These are phyloP conservation scores for Pelargonium cotyledonis DNA, from an alignment of 441 rosid genomes.

Conservation along the genomic window DNA sequence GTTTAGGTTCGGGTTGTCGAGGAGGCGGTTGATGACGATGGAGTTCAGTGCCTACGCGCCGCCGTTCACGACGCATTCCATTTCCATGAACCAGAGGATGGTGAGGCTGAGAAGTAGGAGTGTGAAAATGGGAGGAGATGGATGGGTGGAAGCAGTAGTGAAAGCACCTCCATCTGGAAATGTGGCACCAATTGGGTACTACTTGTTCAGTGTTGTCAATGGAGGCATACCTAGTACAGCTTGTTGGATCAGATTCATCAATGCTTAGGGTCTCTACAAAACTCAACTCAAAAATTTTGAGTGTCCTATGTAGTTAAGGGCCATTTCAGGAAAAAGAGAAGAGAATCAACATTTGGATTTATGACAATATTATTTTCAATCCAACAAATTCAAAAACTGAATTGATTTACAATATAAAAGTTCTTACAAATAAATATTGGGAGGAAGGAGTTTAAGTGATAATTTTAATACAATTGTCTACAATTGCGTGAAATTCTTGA, in stretches of 20 bases:
- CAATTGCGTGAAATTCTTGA: too few relatives aligned
- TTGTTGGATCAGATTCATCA: constrained; percentile 26
- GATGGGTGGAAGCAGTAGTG: constrained; percentile 21
- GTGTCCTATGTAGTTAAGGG: too few relatives aligned
- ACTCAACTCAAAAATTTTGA: too few relatives aligned
- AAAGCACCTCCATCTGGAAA: constrained; percentile 29
- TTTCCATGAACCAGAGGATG: constrained; percentile 20
- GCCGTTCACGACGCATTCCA: constrained; percentile 30
- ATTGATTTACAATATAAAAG: too few relatives aligned
- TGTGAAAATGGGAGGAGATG: constrained; percentile 10
- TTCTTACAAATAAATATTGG: too few relatives aligned
- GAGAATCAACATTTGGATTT: too few relatives aligned
- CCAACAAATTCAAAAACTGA: too few relatives aligned
- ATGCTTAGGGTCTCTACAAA: constrained; percentile 10
- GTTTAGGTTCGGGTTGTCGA: constrained; percentile 24
- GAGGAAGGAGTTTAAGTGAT: too few relatives aligned
- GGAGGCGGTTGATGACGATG: constrained; percentile 14
- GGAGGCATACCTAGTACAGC: constrained; percentile 30
- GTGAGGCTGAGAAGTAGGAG: not conserved
- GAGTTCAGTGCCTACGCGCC: constrained; percentile 28
- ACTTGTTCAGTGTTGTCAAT: constrained; percentile 29
- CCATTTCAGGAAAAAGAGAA: too few relatives aligned
- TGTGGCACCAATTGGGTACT: constrained; percentile 30
- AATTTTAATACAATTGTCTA: too few relatives aligned
- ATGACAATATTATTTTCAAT: too few relatives aligned